Conservation (phyloP, 208 protist genomes). For the Blechomonas ayalai region DNA sequence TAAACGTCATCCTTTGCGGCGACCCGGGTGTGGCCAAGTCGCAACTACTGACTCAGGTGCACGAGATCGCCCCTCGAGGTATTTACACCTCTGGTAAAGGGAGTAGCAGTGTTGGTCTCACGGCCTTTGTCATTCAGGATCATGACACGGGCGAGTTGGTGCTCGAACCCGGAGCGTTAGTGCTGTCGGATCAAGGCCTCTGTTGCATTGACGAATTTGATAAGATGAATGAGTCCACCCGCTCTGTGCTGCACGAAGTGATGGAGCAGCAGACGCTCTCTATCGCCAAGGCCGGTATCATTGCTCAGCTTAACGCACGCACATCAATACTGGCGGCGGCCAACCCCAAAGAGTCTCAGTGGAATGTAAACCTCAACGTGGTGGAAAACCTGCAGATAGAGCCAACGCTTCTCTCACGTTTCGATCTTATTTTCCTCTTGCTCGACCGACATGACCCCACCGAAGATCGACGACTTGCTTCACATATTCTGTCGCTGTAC, state of each 20-base stretch:
- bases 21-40: conserved; percentile 99
- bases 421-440: conserved; percentile 98
- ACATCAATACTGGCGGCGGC: conserved; percentile 99
- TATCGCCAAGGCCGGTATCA: conserved; percentile 99
- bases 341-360: conserved; percentile 98
- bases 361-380: conserved; percentile 95
- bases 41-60: conserved; percentile 98
- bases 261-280: conserved; percentile 99
- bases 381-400: conserved; percentile 98
- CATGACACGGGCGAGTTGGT: conserved; percentile 96
- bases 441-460: conserved; percentile 93
- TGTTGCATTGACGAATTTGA: conserved; percentile 99
- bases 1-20: conserved; percentile 98
- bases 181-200: conserved; percentile 97
- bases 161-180: conserved; percentile 98
- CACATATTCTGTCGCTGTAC: conserved; percentile 97
- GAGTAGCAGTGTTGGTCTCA: conserved; percentile 98
- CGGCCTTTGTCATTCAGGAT: conserved; percentile 97
- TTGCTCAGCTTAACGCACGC: conserved; percentile 97
- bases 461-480: conserved; percentile 91
- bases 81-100: conserved; percentile 99
- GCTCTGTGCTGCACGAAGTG: conserved; percentile 98
- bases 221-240: conserved; percentile 98
- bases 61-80: conserved; percentile 96
- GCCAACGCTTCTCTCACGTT: conserved; percentile 98